A percentile compares a stretch with the other conserved stretches of the same genome.
phyloP scores from a whole-genome alignment of 352 stramenopile genomes.

The Pythium myriotylum region DNA sequence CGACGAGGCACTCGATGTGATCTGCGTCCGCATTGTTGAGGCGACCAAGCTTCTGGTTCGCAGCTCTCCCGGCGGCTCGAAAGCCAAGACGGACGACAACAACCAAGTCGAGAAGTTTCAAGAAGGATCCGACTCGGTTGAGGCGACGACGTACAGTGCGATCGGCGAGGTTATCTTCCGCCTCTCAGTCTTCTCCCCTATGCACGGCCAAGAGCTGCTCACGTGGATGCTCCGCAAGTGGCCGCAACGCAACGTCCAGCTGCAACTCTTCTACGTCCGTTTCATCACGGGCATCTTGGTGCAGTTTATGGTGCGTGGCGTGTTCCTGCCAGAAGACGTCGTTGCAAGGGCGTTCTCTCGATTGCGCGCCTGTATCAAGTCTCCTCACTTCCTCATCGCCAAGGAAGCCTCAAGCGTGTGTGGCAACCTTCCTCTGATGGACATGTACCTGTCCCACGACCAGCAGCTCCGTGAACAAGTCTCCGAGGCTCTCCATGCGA shows the following conservation, averaged over 20 bases:
- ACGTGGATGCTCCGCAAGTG: constrained; percentile 75
- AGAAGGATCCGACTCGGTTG: constrained; percentile 59
- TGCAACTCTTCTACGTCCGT: constrained; percentile 77
- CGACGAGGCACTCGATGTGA: constrained; percentile 31
- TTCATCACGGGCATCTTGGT: constrained; percentile 62
- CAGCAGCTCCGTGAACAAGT: constrained; percentile 59
- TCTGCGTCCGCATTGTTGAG: constrained; percentile 52
- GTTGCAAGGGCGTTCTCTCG: constrained; percentile 54
- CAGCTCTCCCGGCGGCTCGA: constrained; percentile 43
- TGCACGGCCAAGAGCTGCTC: constrained; percentile 64
- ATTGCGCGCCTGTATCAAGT: constrained; percentile 57
- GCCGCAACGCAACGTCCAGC: constrained; percentile 69
- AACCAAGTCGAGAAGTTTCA: constrained; percentile 72
- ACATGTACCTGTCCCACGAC: constrained; percentile 64
- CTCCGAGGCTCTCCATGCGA: constrained; percentile 65
- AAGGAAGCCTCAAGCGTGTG: constrained; percentile 71
- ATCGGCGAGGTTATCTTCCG: constrained; percentile 67
- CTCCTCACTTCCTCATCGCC: constrained; percentile 72
- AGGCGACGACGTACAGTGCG: constrained; percentile 64
- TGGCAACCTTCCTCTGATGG: constrained; percentile 68
- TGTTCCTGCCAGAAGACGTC: constrained; percentile 52
- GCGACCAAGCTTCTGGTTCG: constrained; percentile 58
- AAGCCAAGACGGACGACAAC: constrained; percentile 39
- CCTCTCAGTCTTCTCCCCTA: constrained; percentile 59
- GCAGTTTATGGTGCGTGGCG: constrained; percentile 60